These are phyloP conservation scores for Carex arenaria DNA, from an alignment of 202 grass and related monocot species.

Conservation along the genomic window DNA sequence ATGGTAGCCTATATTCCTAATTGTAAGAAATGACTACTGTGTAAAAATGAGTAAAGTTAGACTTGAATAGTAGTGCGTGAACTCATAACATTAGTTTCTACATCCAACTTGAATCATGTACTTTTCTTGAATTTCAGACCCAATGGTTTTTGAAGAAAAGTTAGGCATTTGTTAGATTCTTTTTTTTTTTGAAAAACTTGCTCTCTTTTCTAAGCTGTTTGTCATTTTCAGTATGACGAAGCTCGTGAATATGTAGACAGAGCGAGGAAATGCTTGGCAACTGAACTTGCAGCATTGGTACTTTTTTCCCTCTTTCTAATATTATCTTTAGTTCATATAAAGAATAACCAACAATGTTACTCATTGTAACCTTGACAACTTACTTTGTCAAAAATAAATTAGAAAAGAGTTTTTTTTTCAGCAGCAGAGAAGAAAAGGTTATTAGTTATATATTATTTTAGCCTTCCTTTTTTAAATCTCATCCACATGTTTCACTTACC, in stretches of 20 bases:
- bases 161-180: conserved; percentile 12
- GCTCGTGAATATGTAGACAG: conserved; percentile 69
- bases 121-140: neutral
- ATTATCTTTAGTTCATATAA: neutral
- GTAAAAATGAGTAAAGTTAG: neutral
- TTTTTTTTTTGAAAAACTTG: neutral
- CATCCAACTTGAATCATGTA: neutral
- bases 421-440: no score
- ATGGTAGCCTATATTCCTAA: conserved; percentile 16
- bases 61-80: no score
- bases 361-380: neutral
- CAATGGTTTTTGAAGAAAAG: neutral
- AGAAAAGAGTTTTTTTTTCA: neutral
- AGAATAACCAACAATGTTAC: neutral
- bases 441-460: neutral
- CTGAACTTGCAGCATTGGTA: conserved; percentile 96
- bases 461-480: no score
- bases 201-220: conserved; percentile 20
- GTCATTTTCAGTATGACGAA: conserved; percentile 70
- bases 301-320: neutral
- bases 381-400: neutral
- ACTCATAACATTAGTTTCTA: neutral
- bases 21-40: conserved; percentile 12
- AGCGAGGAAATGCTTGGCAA: conserved; percentile 94
- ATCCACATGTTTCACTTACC: no score